Conservation (phyloP, 495 filamentous ascomycete species). For the Bacidia gigantensis region DNA sequence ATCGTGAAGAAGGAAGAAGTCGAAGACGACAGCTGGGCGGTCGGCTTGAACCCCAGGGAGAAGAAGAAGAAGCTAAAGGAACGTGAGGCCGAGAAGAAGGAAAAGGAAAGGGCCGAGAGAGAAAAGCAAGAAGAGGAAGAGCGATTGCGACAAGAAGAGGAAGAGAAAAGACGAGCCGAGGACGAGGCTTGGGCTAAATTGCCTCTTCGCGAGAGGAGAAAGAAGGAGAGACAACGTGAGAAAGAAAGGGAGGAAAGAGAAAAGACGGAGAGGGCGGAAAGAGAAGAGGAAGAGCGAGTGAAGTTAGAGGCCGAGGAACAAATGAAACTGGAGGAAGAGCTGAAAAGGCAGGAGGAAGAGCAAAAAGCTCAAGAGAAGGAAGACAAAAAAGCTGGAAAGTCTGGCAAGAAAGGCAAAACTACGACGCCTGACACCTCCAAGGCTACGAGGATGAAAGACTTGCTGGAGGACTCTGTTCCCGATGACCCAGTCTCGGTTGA, state of each 20-base stretch:
- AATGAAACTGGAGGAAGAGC: slow-evolving; percentile 9
- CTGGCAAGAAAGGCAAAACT: slow-evolving; percentile 19
- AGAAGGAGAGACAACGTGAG: slow-evolving; percentile 16
- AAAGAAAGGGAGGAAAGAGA: slow-evolving; percentile 11
- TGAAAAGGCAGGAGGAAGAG: slow-evolving; percentile 9
- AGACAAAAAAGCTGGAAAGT: slow-evolving; percentile 20
- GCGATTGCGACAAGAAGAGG: slow-evolving; percentile 20
- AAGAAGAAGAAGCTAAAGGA: slow-evolving; percentile 10
- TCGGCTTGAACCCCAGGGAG: neutral
- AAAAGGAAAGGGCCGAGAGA: slow-evolving; percentile 5
- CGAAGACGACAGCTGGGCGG: slow-evolving; percentile 6
- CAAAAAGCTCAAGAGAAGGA: slow-evolving; percentile 17
- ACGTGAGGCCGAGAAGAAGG: slow-evolving; percentile 6
- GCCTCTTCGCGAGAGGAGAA: slow-evolving; percentile 9
- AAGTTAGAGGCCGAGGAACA: slow-evolving; percentile 6
- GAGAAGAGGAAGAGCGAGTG: slow-evolving; percentile 1
- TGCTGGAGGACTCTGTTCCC: slow-evolving; percentile 16
- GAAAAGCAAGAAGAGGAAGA: slow-evolving; percentile 8
- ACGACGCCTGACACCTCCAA: slow-evolving; percentile 5
- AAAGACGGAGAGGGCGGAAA: neutral
- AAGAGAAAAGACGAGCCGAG: slow-evolving; percentile 11
- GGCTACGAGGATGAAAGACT: slow-evolving; percentile 16
- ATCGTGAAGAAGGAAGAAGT: neutral
- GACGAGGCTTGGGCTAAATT: neutral
- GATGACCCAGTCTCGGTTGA: slow-evolving; percentile 10